Base-by-base conservation (phyloP, 331 rosid species). In the Prunus yedoensis region DNA sequence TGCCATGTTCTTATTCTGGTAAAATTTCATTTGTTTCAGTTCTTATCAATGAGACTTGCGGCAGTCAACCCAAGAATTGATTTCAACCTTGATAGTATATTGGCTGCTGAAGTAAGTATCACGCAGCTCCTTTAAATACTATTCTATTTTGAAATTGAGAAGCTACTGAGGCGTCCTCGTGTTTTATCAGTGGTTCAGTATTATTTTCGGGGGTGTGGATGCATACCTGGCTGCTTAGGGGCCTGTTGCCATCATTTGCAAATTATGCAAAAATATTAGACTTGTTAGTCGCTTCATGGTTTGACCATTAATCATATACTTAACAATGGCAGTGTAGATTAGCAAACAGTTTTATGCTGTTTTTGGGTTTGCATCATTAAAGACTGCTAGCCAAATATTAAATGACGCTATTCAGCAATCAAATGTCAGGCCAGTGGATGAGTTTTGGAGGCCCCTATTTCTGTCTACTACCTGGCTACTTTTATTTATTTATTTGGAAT, bases 21-120 rank as follows among this genome's bases (percentile, higher is more conserved):
- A 38, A 32, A 70, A 43, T 81, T 54, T 32, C 81, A 65, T 61
- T 80, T 77, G 76, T 75, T 89, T 83, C 93, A 95, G 98, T 76
- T 92, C 82, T 89, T 95, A 80, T 95, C 99, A 51, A 95, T 92
- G 98, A 95, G 93, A 80, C 91, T 95, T 80, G 98, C 98, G 3
- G 83, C 97, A 70, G 97, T 91, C 71, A 87, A 91, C 80, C 99
- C 98, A 61, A 85, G 91, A 83, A 85, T 91, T 79, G 97, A 95
- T 84, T 87, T 90, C 86, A 88, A 85, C 85, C 88, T 95, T 8
- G 97, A 95, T 79, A 83, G 88, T 78, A 66, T 95, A 83, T 75
- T 92, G 91, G 87, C 89, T 66, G 64, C 87, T 74, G 99, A 91
- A 77, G 98, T 95, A 85, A 83, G 99, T 85, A 63, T 61, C 72